phyloP scores from a whole-genome alignment of 352 stramenopile genomes.

The Globisporangium paroecandrum region DNA sequence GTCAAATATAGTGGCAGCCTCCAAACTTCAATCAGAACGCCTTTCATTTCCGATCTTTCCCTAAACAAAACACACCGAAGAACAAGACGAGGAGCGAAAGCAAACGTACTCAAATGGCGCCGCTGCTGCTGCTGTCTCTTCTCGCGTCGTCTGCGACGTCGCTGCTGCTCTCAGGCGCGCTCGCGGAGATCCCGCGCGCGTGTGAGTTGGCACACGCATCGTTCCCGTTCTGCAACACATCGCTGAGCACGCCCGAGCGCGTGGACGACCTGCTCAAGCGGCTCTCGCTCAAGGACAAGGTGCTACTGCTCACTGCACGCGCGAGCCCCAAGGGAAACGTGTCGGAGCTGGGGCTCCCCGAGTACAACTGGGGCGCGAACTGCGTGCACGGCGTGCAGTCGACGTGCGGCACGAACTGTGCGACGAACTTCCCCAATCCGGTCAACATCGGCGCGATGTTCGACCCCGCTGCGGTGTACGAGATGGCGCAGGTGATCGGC shows the following conservation, averaged over 20 bases:
- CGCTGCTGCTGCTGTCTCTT: neutral
- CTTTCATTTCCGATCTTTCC: conserved; percentile 7
- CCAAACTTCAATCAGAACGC: neutral
- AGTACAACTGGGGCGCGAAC: conserved; percentile 94
- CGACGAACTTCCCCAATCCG: conserved; percentile 91
- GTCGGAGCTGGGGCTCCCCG: conserved; percentile 72
- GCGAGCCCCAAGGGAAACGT: conserved; percentile 72
- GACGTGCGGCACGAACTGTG: conserved; percentile 66
- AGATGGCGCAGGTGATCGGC: conserved; percentile 88
- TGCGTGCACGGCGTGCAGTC: conserved; percentile 90
- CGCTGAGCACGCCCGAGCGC: conserved; percentile 49
- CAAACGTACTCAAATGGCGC: neutral
- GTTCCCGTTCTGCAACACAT: conserved; percentile 80
- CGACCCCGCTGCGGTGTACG: conserved; percentile 67
- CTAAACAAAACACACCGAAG: neutral
- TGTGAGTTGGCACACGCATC: conserved; percentile 32
- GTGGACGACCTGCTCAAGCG: conserved; percentile 73
- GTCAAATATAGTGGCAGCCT: neutral
- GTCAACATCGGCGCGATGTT: conserved; percentile 88
- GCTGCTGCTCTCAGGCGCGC: neutral
- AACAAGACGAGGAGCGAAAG: neutral
- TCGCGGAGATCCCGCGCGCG: conserved; percentile 46
- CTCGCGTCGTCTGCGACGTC: neutral
- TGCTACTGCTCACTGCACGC: conserved; percentile 62
- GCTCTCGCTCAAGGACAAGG: conserved; percentile 71